A percentile compares a stretch with the other conserved stretches of the same genome.
Evolutionary conservation across 1,139 yeast genomes (phyloP).

Genomic region (Geotrichum carabidarum): DNA sequence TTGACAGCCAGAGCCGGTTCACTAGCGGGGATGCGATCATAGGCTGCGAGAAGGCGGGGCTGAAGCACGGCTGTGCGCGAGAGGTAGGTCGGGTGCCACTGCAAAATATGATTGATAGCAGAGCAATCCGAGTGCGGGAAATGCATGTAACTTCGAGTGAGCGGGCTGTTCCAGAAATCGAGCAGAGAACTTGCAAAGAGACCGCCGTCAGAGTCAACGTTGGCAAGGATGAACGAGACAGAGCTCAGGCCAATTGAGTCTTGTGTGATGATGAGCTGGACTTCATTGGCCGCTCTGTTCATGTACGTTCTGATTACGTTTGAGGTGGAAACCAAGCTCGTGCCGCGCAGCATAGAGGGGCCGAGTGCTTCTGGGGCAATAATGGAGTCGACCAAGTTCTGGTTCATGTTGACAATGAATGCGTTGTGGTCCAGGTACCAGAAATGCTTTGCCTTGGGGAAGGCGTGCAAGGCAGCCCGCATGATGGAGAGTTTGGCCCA

Average conservation of each 20-base stretch:
- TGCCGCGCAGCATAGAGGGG: constrained; percentile 57
- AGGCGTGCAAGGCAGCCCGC: constrained; percentile 81
- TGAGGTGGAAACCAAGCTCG: constrained; percentile 62
- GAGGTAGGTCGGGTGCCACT: constrained; percentile 86
- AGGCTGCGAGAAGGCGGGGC: constrained; percentile 49
- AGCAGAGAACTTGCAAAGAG: constrained; percentile 56
- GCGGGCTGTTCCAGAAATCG: constrained; percentile 70
- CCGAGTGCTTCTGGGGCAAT: constrained; percentile 50
- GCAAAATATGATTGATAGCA: constrained; percentile 74
- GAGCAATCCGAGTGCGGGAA: constrained; percentile 54
- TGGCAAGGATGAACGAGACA: constrained; percentile 61
- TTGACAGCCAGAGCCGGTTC: background rate
- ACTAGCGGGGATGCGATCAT: constrained; percentile 14
- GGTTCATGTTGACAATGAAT: constrained; percentile 59
- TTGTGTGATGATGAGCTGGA: constrained; percentile 63
- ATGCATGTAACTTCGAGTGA: constrained; percentile 58
- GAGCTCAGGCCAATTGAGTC: constrained; percentile 56
- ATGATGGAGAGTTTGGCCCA: constrained; percentile 60
- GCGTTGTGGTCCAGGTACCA: constrained; percentile 70
- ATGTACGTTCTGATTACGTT: constrained; percentile 69
- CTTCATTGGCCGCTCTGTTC: constrained; percentile 49
- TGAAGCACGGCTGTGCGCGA: constrained; percentile 70
- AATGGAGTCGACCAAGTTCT: constrained; percentile 54
- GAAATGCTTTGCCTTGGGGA: constrained; percentile 77
- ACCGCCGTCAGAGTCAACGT: constrained; percentile 41